Base-by-base conservation (phyloP, 2,329 filamentous ascomycete genomes). In the Phialophora tarda region DNA sequence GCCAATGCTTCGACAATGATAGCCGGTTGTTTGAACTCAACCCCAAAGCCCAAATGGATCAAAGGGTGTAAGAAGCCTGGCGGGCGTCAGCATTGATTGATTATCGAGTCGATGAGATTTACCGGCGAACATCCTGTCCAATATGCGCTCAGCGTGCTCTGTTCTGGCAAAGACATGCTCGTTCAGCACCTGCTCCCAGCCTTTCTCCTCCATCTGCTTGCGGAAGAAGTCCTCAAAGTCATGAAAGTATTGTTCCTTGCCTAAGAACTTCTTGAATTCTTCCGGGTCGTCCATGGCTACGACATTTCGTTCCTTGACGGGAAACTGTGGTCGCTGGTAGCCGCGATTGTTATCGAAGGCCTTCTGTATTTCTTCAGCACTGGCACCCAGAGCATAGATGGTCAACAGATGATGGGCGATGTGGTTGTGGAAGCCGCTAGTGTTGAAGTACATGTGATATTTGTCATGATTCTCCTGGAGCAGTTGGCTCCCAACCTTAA, bases 391-490 rank as follows among this genome's bases (percentile, higher is more conserved):
- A 38, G 90, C 90, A 62, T 68, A 70, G 21, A 72, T 64, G 38
- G 67, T 69, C 48, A 72, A 63, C 8, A 73, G 59, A 21, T 71
- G 69, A 54, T 72, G 72, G 12, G 67, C 69, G 53, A 72, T 72
- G 21, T 73, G 71, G 60, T 72, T 91, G 74, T 97, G 93, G 69
- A 90, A 96, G 0, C 90, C 89, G 1, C 77, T 74, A 0, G 84
- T 67, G 68, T 95, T 96, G 82, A 93, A 96, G 79, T 89, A 96
- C 65, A 93, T 89, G 74, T 96, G 91, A 72, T 93, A 86, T 38
- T 79, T 79, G 30, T 85, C 85, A 70, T 95, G 84, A 74, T 97
- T 93, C 64, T 88, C 81, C 75, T 96, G 91, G 21, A 97, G 79
- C 3, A 96, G 78, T 69, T 90, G 82, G 3, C 88, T 89, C 0